A percentile compares a stretch with the other conserved stretches of the same genome.
Evolutionary conservation across 1,139 yeast genomes (phyloP).

Genomic region (Candida glucosophila): DNA sequence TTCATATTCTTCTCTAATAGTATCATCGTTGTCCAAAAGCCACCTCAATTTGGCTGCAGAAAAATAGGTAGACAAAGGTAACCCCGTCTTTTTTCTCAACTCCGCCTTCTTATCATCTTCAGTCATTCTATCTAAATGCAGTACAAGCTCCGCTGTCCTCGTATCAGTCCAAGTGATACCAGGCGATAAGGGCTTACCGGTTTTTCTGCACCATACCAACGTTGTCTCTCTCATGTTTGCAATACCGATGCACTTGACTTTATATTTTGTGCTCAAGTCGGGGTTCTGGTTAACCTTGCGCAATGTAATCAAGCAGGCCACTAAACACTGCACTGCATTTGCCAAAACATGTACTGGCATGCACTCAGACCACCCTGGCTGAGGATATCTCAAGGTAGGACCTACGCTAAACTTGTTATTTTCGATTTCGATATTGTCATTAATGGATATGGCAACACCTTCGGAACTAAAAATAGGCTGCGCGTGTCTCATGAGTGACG

Average conservation of each 20-base stretch:
- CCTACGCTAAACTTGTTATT: constrained; percentile 45
- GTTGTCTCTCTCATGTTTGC: constrained; percentile 97
- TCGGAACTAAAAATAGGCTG: constrained; percentile 63
- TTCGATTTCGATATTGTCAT: constrained; percentile 55
- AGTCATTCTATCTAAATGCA: constrained; percentile 49
- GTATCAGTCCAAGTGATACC: constrained; percentile 98
- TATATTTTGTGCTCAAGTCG: constrained; percentile 41
- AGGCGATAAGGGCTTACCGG: constrained; percentile 76
- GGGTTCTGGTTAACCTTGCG: constrained; percentile 50
- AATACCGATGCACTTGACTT: constrained; percentile 64
- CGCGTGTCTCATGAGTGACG: constrained; percentile 40
- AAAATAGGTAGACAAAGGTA: constrained; percentile 86
- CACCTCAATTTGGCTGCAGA: constrained; percentile 87
- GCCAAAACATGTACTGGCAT: constrained; percentile 80
- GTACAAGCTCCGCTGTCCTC: constrained; percentile 69
- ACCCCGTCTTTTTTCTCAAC: constrained; percentile 65
- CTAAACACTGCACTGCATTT: constrained; percentile 72
- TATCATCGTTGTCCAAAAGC: constrained; percentile 74
- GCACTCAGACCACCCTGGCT: constrained; percentile 92
- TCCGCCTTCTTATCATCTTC: constrained; percentile 52
- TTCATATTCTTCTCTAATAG: constrained; percentile 65
- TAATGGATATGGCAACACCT: constrained; percentile 59
- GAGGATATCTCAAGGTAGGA: constrained; percentile 66
- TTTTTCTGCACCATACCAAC: constrained; percentile 75
- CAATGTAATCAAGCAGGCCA: constrained; percentile 52